Percentiles rank a stretch among this genome's conserved stretches.
phyloP scores from a whole-genome alignment of 2,329 filamentous ascomycete genomes.

The Colletotrichum acutatum region DNA sequence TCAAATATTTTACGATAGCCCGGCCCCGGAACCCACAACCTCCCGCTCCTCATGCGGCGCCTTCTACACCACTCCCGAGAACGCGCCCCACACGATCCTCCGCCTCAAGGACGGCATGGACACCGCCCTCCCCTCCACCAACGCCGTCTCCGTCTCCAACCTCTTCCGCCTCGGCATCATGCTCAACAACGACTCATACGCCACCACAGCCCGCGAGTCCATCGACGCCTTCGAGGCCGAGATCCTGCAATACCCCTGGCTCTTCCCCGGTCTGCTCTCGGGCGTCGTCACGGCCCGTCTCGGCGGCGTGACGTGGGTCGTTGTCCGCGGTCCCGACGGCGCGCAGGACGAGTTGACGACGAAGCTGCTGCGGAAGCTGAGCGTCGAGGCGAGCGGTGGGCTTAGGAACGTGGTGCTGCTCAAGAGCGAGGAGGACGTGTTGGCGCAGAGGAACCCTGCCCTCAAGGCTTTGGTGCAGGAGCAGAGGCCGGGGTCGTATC shows the following conservation, averaged over 20 bases:
- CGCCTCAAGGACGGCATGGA: slow-evolving; percentile 97
- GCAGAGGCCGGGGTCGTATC: slow-evolving; percentile 36
- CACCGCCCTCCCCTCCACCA: slow-evolving; percentile 88
- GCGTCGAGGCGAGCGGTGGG: slow-evolving; percentile 42
- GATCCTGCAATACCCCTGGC: slow-evolving; percentile 90
- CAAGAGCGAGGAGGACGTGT: slow-evolving; percentile 34
- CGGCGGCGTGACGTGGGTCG: slow-evolving; percentile 63
- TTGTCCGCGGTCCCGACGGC: slow-evolving; percentile 35
- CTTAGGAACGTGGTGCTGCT: slow-evolving; percentile 42
- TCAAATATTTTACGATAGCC: slow-evolving; percentile 78
- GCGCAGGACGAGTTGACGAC: slow-evolving; percentile 27
- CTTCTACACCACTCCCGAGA: slow-evolving; percentile 77
- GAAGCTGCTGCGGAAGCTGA: slow-evolving; percentile 36
- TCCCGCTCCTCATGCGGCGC: slow-evolving; percentile 62
- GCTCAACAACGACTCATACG: slow-evolving; percentile 73
- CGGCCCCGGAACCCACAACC: slow-evolving; percentile 48
- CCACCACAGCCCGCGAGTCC: slow-evolving; percentile 75
- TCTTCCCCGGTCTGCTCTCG: slow-evolving; percentile 85
- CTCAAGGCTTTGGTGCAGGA: slow-evolving; percentile 35
- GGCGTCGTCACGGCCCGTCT: slow-evolving; percentile 80
- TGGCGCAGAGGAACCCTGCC: slow-evolving; percentile 39
- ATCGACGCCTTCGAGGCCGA: slow-evolving; percentile 90
- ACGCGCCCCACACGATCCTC: slow-evolving; percentile 78
- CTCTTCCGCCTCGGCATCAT: slow-evolving; percentile 82
- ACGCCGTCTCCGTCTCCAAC: slow-evolving; percentile 87